These are phyloP conservation scores for Debaryomycetaceae sp. DNA, from an alignment of 1,139 yeast genomes.

Conservation along the genomic window DNA sequence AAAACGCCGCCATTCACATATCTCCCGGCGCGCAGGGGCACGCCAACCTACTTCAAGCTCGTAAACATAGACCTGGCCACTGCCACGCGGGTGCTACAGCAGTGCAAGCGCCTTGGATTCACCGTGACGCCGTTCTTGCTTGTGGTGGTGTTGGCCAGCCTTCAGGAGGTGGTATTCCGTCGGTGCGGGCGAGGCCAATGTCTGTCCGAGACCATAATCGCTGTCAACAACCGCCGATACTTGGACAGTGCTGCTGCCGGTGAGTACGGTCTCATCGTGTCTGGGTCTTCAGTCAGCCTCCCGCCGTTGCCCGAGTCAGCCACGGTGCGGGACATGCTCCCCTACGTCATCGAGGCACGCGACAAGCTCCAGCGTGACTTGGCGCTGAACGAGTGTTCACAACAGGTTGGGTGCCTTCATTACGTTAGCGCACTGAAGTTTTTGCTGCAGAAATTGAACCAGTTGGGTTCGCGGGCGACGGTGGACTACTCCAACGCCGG, in stretches of 20 bases:
- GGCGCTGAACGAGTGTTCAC: constrained; percentile 14
- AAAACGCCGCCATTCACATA: constrained; percentile 16
- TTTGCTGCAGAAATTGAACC: constrained; percentile 11
- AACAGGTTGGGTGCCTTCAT: constrained; percentile 17
- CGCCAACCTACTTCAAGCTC: constrained; percentile 13
- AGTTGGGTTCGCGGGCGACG: constrained; percentile 12
- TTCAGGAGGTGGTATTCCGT: constrained; percentile 20
- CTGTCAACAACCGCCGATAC: constrained; percentile 25
- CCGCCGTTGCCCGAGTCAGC: constrained; percentile 3
- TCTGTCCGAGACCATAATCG: constrained; percentile 14
- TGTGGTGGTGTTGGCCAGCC: constrained; percentile 15
- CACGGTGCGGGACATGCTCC: not conserved
- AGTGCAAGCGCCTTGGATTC: constrained; percentile 14
- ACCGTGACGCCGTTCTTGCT: constrained; percentile 26
- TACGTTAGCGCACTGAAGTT: constrained; percentile 13
- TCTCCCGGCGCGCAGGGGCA: constrained; percentile 10
- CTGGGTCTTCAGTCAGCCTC: constrained; percentile 9
- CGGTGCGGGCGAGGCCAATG: constrained; percentile 10
- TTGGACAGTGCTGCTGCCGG: constrained; percentile 12
- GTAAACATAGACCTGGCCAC: constrained; percentile 13
- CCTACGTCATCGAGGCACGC: constrained; percentile 10
- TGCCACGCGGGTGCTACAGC: constrained; percentile 11
- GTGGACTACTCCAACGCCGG: constrained; percentile 30
- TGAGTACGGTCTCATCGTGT: constrained; percentile 18
- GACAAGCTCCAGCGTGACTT: constrained; percentile 11